Evolutionary conservation across 495 filamentous ascomycete species (phyloP).

Genomic region (Monascus purpureus): DNA sequence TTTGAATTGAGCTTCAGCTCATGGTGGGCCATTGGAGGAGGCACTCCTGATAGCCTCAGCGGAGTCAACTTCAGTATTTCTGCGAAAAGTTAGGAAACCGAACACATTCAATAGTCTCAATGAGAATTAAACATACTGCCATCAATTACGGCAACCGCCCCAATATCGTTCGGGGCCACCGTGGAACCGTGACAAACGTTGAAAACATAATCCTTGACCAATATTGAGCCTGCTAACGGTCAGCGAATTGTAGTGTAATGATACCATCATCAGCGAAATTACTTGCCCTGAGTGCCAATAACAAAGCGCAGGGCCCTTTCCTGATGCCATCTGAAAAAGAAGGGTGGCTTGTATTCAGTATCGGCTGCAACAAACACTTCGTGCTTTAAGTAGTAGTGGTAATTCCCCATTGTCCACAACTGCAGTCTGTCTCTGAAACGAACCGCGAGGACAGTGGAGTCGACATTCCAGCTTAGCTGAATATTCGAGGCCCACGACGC

Average conservation of each 20-base stretch:
- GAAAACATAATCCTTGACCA: slow-evolving; percentile 55
- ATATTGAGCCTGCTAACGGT: slow-evolving; percentile 22
- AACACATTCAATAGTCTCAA: neutral
- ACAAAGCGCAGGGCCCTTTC: slow-evolving; percentile 62
- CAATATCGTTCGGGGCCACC: slow-evolving; percentile 59
- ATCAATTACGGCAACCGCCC: slow-evolving; percentile 77
- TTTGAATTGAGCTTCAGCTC: slow-evolving; percentile 52
- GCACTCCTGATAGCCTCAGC: slow-evolving; percentile 67
- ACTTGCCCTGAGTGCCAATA: slow-evolving; percentile 28
- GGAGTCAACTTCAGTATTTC: slow-evolving; percentile 71
- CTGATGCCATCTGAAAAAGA: slow-evolving; percentile 60
- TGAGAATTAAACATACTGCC: slow-evolving; percentile 40
- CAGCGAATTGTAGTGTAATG: neutral
- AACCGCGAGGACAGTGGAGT: slow-evolving; percentile 83
- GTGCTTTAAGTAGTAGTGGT: slow-evolving; percentile 97
- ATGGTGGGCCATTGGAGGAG: slow-evolving; percentile 81
- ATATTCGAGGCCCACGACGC: slow-evolving; percentile 44
- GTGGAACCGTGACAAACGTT: slow-evolving; percentile 53
- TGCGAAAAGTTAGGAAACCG: slow-evolving; percentile 11
- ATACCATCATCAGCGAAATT: neutral
- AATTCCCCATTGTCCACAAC: slow-evolving; percentile 95
- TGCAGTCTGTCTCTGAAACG: slow-evolving; percentile 62
- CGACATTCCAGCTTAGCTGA: slow-evolving; percentile 68
- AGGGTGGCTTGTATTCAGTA: slow-evolving; percentile 11
- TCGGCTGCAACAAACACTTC: slow-evolving; percentile 43